A percentile compares a stretch with the other conserved stretches of the same genome.
These are phyloP conservation scores for Telopea speciosissima DNA, from an alignment of 177 flowering plant genomes.

Conservation along the genomic window DNA sequence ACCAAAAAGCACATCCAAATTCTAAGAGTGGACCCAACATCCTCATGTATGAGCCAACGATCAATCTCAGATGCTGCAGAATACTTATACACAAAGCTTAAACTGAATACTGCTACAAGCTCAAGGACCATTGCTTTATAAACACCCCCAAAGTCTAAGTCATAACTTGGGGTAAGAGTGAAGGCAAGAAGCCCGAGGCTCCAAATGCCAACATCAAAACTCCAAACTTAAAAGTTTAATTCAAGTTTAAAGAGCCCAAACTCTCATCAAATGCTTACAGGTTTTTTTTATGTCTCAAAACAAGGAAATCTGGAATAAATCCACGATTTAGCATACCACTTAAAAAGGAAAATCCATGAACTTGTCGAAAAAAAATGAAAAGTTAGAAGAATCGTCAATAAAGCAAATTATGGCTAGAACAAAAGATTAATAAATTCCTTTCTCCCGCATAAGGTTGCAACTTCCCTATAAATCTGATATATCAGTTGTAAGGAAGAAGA, in stretches of 20 bases:
- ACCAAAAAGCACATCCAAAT: background rate
- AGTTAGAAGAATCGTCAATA: background rate
- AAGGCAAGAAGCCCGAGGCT: background rate
- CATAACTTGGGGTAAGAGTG: too few species aligned
- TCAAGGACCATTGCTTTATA: background rate
- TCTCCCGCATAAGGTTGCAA: too few species aligned
- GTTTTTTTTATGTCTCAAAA: background rate
- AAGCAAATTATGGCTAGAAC: background rate
- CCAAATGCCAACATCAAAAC: background rate
- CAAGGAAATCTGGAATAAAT: background rate
- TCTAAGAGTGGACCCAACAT: background rate
- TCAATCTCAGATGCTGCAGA: background rate
- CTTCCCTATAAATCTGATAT: too few species aligned
- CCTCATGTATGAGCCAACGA: background rate
- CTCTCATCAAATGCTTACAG: background rate
- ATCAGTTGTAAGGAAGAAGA: too few species aligned
- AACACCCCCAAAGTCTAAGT: background rate
- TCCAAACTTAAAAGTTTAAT: background rate
- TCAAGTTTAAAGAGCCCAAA: background rate
- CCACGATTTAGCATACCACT: background rate
- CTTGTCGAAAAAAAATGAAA: background rate
- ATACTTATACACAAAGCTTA: background rate
- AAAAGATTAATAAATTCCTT: background rate
- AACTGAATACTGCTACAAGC: background rate
- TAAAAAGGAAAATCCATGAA: background rate